These are phyloP conservation scores for Stenogyne calaminthoides DNA, from an alignment of 305 asterid species.

Conservation along the genomic window DNA sequence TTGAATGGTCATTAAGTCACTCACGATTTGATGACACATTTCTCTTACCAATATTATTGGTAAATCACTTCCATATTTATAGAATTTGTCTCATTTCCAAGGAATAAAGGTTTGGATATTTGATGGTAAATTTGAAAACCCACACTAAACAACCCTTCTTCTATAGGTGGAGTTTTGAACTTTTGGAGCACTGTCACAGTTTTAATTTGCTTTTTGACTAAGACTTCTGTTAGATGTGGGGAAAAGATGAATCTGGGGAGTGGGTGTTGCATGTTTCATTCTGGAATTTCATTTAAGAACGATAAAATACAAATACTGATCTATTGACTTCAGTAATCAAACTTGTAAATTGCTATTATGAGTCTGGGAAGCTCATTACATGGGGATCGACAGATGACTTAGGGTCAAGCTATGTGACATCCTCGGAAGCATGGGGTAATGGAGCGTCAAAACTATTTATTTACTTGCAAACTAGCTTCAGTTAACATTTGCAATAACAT, in stretches of 20 bases:
- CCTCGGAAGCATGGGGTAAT: slow-evolving; percentile 98
- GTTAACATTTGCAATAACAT: slow-evolving; percentile 37
- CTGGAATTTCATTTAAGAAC: slow-evolving; percentile 2
- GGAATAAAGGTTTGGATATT: background rate
- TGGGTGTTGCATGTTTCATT: background rate
- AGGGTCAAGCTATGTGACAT: slow-evolving; percentile 91
- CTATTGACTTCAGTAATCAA: background rate
- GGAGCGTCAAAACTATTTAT: slow-evolving; percentile 13
- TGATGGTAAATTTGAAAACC: background rate
- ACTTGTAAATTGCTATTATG: slow-evolving; percentile 37
- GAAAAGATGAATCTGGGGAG: background rate
- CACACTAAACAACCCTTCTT: background rate
- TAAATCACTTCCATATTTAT: background rate
- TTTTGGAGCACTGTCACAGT: background rate
- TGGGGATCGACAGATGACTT: slow-evolving; percentile 97
- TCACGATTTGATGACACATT: background rate
- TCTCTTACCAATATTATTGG: background rate
- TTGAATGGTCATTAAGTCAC: background rate
- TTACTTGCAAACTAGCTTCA: slow-evolving; percentile 10
- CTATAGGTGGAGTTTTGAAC: background rate
- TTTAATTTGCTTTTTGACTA: slow-evolving; percentile 13
- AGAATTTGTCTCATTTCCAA: background rate
- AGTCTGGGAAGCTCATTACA: slow-evolving; percentile 88
- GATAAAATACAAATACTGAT: background rate
- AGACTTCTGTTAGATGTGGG: background rate